Percentiles rank a stretch among this genome's conserved stretches.
phyloP scores from a whole-genome alignment of 257 asterid species.

The Scutellaria minor region DNA sequence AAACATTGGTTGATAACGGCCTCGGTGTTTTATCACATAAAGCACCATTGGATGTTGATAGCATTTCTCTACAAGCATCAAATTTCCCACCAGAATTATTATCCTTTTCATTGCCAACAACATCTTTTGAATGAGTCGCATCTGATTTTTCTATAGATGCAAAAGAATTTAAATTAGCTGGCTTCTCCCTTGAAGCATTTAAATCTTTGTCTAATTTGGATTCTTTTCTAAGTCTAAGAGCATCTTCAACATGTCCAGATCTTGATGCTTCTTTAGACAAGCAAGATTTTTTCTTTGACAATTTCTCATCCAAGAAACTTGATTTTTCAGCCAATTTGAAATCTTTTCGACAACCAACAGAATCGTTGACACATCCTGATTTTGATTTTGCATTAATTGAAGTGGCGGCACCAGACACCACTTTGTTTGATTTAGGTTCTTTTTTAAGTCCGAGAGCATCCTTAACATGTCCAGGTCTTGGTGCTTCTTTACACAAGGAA shows the following conservation, averaged over 20 bases:
- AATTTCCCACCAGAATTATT: constrained; percentile 9
- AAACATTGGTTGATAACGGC: not conserved
- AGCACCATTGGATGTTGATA: constrained; percentile 23
- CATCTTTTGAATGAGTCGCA: constrained; percentile 30
- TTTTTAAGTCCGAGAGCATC: constrained; percentile 29
- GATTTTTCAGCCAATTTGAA: constrained; percentile 31
- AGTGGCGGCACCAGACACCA: constrained; percentile 18
- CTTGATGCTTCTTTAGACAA: constrained; percentile 13
- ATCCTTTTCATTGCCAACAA: constrained; percentile 30
- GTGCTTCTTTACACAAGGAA: not conserved
- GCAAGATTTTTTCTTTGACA: constrained; percentile 7
- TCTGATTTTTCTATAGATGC: constrained; percentile 22
- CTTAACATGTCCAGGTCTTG: constrained; percentile 31
- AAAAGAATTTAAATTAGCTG: constrained; percentile 16
- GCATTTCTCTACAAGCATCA: constrained; percentile 29
- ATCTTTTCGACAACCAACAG: constrained; percentile 38
- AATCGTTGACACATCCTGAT: constrained; percentile 34
- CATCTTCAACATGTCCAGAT: constrained; percentile 33
- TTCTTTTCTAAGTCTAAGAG: constrained; percentile 15
- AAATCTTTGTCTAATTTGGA: constrained; percentile 6
- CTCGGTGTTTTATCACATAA: constrained; percentile 28
- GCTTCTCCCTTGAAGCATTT: constrained; percentile 31
- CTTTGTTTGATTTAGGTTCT: constrained; percentile 3
- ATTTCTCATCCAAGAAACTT: constrained; percentile 32
- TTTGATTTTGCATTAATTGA: constrained; percentile 36